Base-by-base conservation (phyloP, 1,284 basidiomycete genomes). In the Irpex rosettiformis region DNA sequence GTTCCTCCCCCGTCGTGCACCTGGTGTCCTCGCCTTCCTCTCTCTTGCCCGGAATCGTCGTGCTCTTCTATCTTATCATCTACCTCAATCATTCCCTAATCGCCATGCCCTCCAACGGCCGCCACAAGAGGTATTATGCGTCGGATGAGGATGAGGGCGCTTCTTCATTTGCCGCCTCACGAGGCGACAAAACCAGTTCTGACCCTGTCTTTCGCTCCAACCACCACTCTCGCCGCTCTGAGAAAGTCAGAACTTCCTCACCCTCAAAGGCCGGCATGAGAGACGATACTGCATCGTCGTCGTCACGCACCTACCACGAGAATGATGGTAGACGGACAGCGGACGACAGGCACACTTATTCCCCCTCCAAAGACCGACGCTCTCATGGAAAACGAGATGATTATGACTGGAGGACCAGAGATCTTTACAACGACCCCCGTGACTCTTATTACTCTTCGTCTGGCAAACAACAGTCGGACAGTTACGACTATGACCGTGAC, bases 261-360 rank as follows among this genome's bases (percentile, higher is more conserved):
- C 71, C 75, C 11, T 75, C 80, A 49, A 75, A 66, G 56, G 72
- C 75, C 62, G 80, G 79, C 64, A 75, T 77, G 68, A 79, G 70
- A 67, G 76, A 79, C 66, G 83, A 83, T 57, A 71, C 75, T 13
- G 72, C 79, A 58, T 76, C 75, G 10, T 73, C 79, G 58, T 77
- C 82, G 21, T 79, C 82, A 62, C 77, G 79, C 58, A 70, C 66
- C 65, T 79, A 79, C 62, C 77, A 75, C 65, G 80, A 81, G 57
- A 67, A 71, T 59, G 81, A 82, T 60, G 75, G 75, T 59, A 84
- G 84, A 83, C 78, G 76, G 60, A 71, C 74, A 58, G 69, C 72
- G 56, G 79, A 82, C 62, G 81, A 85, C 66, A 79, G 79, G 61
- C 82, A 83, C 67, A 67, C 72, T 60, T 79, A 79, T 64, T 67